Percentiles rank a stretch among this genome's conserved stretches.
These are phyloP conservation scores for Bremia lactucae DNA, from an alignment of 352 stramenopile genomes.

Conservation along the genomic window DNA sequence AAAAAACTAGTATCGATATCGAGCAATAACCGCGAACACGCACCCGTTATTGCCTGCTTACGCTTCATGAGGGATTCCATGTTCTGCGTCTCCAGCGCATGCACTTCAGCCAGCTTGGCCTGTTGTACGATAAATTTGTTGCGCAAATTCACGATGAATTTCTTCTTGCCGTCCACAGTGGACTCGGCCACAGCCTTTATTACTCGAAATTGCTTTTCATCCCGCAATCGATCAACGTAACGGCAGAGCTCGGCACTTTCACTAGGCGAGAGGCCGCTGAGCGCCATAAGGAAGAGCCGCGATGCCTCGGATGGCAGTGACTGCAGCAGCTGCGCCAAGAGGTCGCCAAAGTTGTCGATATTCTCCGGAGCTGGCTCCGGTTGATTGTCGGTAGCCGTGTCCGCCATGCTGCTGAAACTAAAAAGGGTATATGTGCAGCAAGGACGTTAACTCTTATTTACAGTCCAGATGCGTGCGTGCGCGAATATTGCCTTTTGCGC, in stretches of 20 bases:
- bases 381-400: constrained; percentile 21
- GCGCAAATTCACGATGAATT: constrained; percentile 55
- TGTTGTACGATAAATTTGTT: constrained; percentile 66
- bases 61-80: constrained; percentile 58
- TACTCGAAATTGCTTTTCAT: constrained; percentile 80
- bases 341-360: constrained; percentile 50
- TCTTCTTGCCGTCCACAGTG: constrained; percentile 68
- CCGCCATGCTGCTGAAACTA: constrained; percentile 11
- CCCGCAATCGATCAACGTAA: constrained; percentile 59
- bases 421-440: not conserved
- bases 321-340: constrained; percentile 64
- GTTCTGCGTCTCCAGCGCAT: constrained; percentile 44
- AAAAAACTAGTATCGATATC: not conserved
- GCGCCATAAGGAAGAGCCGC: constrained; percentile 60
- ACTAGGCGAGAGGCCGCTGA: constrained; percentile 55
- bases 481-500: constrained; percentile 25
- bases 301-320: constrained; percentile 63
- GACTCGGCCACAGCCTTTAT: constrained; percentile 78
- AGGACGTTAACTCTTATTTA: not conserved
- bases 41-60: constrained; percentile 61
- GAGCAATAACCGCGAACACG: constrained; percentile 3
- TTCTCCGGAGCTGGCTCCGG: constrained; percentile 17
- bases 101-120: constrained; percentile 36
- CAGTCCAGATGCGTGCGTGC: constrained; percentile 1
- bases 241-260: constrained; percentile 70